Evolutionary conservation across 1,139 yeast genomes (phyloP), one percentile per base, ranked within the genome.

Genomic region (Candida gigantensis): DNA sequence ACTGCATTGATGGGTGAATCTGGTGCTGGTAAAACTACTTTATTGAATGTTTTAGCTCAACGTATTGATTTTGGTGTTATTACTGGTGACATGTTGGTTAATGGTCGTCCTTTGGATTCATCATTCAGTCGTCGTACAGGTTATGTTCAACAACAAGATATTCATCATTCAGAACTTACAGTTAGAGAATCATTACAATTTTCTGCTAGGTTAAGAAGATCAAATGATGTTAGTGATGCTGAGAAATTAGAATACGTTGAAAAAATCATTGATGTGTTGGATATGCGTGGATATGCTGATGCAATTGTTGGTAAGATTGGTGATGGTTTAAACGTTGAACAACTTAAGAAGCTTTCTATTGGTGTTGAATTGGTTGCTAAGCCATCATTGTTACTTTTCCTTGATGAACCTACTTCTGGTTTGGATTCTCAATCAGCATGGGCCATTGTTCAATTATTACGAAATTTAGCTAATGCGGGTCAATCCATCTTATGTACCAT

Each of bases 401-500:
- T 88, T 53, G 96, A 88, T 64, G 96, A 88, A 58, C 96, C 96
- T 7, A 88, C 96, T 15, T 87, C 96, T 5, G 96, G 96, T 55
- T 71, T 88, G 48, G 96, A 88, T 57, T 86, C 96, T 16, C 95
- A 87, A 62, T 84, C 95, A 39, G 95, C 96, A 6, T 85, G 95
- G 95, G 79, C 92, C 15, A 79, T 84, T 51, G 80, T 87, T 58
- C 79, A 81, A 54, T 69, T 86, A 58, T 77, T 85, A 77, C 75
- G 87, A 60, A 81, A 80, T 56, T 70, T 85, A 39, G 84, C 92
- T 14, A 70, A 77, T 55, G 81, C 80, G 47, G 95, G 95, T 17
- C 95, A 85, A 61, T 90, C 95, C 28, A 81, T 85, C 51, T 63
- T 84, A 54, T 84, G 92, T 65, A 84, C 94, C 9, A 84, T 84